These are phyloP conservation scores for Chamaecyparis obtusa DNA, from an alignment of 75 land plant species.

Conservation along the genomic window DNA sequence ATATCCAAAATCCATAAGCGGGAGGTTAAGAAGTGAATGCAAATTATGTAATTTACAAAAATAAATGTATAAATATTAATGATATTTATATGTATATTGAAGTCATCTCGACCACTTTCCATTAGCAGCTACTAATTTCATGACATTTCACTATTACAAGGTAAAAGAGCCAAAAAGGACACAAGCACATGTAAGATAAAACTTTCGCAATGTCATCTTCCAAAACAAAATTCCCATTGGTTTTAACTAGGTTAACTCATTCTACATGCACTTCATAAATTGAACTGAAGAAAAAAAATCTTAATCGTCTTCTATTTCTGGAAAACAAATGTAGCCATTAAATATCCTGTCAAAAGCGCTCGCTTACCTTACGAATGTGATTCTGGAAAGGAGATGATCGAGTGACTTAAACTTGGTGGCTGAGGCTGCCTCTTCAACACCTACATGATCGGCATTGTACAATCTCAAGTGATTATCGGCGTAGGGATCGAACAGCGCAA, in stretches of 20 bases:
- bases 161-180: too few species aligned
- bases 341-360: not conserved
- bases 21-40: not conserved
- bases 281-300: not conserved
- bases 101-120: not conserved
- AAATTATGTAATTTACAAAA: not conserved
- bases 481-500: not conserved
- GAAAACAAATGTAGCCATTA: not conserved
- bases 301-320: not conserved
- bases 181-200: too few species aligned
- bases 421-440: not conserved
- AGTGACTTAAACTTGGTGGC: conserved; percentile 1
- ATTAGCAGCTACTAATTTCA: not conserved
- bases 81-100: not conserved
- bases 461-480: conserved; percentile 1
- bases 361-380: conserved; percentile 6
- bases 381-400: not conserved
- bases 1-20: not conserved
- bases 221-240: not conserved
- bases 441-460: not conserved
- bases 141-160: too few species aligned
- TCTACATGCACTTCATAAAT: not conserved
- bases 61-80: not conserved
- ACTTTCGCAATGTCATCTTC: too few species aligned
- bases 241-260: not conserved